Conservation (phyloP, 129 eudicot species). For the Saussurea involucrata region DNA sequence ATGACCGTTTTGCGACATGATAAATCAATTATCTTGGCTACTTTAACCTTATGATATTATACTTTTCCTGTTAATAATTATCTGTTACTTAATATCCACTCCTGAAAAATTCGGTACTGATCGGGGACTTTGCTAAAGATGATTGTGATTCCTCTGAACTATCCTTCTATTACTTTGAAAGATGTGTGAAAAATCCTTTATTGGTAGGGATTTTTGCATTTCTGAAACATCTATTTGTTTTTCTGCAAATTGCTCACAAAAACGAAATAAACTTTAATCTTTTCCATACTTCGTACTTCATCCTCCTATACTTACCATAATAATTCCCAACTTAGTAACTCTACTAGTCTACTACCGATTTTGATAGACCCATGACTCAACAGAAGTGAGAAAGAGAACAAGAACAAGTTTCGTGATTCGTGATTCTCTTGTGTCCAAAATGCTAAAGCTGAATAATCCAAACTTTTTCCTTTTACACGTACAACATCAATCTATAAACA, state of each 20-base stretch:
- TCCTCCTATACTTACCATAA: background rate
- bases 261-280: background rate
- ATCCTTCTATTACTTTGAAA: background rate
- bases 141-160: background rate
- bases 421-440: background rate
- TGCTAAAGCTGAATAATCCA: background rate
- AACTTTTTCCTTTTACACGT: background rate
- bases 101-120: background rate
- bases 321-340: background rate
- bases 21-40: background rate
- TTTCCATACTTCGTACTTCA: background rate
- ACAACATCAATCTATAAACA: background rate
- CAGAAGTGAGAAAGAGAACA: background rate
- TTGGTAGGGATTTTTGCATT: background rate
- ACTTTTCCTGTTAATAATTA: background rate
- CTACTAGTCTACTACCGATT: background rate
- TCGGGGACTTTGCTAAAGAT: background rate
- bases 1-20: background rate
- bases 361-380: background rate
- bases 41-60: background rate
- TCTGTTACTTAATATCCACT: background rate
- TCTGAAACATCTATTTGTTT: background rate
- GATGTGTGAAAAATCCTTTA: background rate
- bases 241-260: background rate
- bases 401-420: background rate